A percentile compares a stretch with the other conserved stretches of the same genome.
Evolutionary conservation across 73 alveolate genomes (phyloP).

Genomic region (Breviolum minutum): DNA sequence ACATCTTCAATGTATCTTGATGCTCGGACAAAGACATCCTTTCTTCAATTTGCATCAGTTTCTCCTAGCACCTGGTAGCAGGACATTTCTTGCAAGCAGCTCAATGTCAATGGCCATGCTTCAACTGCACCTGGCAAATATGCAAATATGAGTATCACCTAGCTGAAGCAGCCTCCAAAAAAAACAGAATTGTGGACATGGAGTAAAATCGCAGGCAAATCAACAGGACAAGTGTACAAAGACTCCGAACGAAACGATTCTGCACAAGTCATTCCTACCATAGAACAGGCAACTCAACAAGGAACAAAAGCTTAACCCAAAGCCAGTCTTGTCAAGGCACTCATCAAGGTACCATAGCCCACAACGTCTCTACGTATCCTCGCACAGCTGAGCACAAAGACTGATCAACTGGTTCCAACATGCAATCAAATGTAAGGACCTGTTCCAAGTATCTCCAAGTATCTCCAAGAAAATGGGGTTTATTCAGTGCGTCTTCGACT

Average conservation of each 20-base stretch:
- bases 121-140: not conserved
- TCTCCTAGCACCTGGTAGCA: not conserved
- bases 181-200: too few species aligned
- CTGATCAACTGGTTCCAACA: not conserved
- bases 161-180: too few species aligned
- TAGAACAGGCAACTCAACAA: too few species aligned
- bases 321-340: not conserved
- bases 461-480: too few species aligned
- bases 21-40: too few species aligned
- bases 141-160: not conserved
- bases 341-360: constrained; percentile 28
- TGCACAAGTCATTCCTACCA: too few species aligned
- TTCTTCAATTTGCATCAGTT: not conserved
- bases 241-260: too few species aligned
- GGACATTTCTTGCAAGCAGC: constrained; percentile 40
- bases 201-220: too few species aligned
- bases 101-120: constrained; percentile 15
- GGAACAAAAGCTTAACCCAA: not conserved
- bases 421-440: not conserved
- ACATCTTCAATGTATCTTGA: too few species aligned
- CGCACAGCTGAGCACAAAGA: not conserved
- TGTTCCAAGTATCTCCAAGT: too few species aligned
- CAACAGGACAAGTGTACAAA: too few species aligned
- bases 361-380: constrained; percentile 40
- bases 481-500: not conserved